Evolutionary conservation across 2,329 filamentous ascomycete species (phyloP).

Genomic region (Trichoderma afroharzianum): DNA sequence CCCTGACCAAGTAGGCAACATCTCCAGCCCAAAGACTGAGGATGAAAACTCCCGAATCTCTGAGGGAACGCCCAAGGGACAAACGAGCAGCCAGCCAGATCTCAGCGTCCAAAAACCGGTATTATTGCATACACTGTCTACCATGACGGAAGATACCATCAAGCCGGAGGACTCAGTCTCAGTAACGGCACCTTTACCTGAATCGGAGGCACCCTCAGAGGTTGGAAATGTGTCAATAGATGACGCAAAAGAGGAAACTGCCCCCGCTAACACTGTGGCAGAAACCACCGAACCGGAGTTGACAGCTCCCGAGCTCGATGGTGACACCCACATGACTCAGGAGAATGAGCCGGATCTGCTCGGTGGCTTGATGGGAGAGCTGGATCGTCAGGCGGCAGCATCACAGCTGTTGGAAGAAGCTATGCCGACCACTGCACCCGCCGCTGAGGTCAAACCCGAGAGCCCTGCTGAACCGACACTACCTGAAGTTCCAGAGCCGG

Average conservation of each 20-base stretch:
- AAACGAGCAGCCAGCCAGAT: conserved; percentile 25
- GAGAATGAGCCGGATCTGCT: conserved; percentile 40
- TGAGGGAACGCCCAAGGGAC: conserved; percentile 27
- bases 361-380: conserved; percentile 43
- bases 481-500: not conserved
- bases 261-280: conserved; percentile 6
- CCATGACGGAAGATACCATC: conserved; percentile 37
- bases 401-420: not conserved
- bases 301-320: not conserved
- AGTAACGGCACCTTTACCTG: conserved; percentile 27
- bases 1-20: conserved; percentile 40
- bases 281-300: conserved; percentile 20
- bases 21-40: conserved; percentile 33
- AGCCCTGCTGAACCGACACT: not conserved
- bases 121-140: conserved; percentile 30
- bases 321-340: not conserved
- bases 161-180: conserved; percentile 40
- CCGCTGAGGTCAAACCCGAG: conserved; percentile 8
- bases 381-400: conserved; percentile 37
- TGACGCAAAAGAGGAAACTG: conserved; percentile 20
- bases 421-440: not conserved
- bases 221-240: conserved; percentile 25
- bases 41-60: conserved; percentile 24
- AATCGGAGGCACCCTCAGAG: conserved; percentile 29
- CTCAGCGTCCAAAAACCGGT: conserved; percentile 23